Evolutionary conservation across 2,329 filamentous ascomycete genomes (phyloP).

Genomic region (Fusarium veterinarium): DNA sequence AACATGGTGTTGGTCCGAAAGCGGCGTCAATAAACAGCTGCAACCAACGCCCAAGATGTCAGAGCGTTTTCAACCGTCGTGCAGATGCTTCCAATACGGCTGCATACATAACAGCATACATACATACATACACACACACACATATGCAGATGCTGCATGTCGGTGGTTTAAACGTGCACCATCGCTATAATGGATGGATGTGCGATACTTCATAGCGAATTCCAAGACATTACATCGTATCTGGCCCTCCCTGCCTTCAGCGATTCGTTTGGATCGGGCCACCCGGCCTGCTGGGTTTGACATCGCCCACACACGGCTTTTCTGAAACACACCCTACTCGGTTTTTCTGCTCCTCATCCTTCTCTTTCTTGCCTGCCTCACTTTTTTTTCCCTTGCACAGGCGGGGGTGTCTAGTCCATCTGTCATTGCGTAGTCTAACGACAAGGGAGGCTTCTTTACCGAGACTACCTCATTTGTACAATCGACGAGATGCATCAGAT

Average conservation of each 20-base stretch:
- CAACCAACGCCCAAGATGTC: conserved; percentile 3
- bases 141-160: conserved; percentile 1
- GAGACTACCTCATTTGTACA: conserved; percentile 37
- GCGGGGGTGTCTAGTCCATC: conserved; percentile 22
- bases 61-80: conserved; percentile 27
- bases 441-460: conserved; percentile 28
- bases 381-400: conserved; percentile 3
- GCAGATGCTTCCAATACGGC: conserved; percentile 17
- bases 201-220: conserved; percentile 4
- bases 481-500: conserved; percentile 46
- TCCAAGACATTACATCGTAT: conserved; percentile 7
- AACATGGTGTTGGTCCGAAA: conserved; percentile 14
- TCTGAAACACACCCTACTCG: conserved; percentile 38
- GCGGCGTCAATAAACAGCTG: background rate
- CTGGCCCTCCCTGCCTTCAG: conserved; percentile 28
- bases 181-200: background rate
- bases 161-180: background rate
- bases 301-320: conserved; percentile 15
- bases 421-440: conserved; percentile 39
- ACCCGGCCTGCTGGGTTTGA: conserved; percentile 36
- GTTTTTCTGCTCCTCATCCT: conserved; percentile 13
- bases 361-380: conserved; percentile 21
- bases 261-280: conserved; percentile 36
- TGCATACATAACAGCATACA: conserved; percentile 1
- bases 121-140: background rate